Evolutionary conservation across 345 rosid genomes (phyloP).

Genomic region (Acer negundo): DNA sequence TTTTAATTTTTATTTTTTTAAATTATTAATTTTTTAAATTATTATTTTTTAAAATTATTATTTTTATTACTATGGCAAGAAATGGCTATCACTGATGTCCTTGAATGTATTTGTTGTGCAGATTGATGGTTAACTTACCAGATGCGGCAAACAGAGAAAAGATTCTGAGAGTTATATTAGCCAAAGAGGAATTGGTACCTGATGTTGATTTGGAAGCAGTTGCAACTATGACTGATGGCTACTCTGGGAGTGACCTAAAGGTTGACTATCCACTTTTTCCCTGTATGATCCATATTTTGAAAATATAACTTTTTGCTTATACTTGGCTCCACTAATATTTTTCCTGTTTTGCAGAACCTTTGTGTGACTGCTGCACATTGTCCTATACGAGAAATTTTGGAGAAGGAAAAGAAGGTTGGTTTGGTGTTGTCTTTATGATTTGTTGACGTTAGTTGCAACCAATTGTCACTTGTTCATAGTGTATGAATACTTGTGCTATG

Average conservation of each 20-base stretch:
- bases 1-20: too few species aligned
- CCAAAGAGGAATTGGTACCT: conserved; percentile 82
- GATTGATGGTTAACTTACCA: conserved; percentile 97
- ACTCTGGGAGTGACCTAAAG: conserved; percentile 98
- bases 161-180: conserved; percentile 77
- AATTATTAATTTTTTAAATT: too few species aligned
- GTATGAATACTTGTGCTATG: background rate
- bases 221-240: conserved; percentile 93
- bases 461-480: conserved; percentile 1
- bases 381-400: conserved; percentile 92
- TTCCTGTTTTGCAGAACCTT: conserved; percentile 59
- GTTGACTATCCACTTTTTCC: conserved; percentile 32
- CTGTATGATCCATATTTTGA: conserved; percentile 11
- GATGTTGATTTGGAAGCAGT: conserved; percentile 78
- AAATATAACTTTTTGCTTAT: background rate
- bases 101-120: conserved; percentile 32
- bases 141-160: conserved; percentile 80
- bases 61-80: background rate
- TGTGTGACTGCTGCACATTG: conserved; percentile 96
- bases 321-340: background rate
- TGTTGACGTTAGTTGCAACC: background rate
- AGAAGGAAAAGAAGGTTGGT: conserved; percentile 93
- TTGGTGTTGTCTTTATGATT: background rate
- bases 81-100: background rate
- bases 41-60: too few species aligned